These are phyloP conservation scores for Albizia julibrissin DNA, from an alignment of 306 rosid species.

Conservation along the genomic window DNA sequence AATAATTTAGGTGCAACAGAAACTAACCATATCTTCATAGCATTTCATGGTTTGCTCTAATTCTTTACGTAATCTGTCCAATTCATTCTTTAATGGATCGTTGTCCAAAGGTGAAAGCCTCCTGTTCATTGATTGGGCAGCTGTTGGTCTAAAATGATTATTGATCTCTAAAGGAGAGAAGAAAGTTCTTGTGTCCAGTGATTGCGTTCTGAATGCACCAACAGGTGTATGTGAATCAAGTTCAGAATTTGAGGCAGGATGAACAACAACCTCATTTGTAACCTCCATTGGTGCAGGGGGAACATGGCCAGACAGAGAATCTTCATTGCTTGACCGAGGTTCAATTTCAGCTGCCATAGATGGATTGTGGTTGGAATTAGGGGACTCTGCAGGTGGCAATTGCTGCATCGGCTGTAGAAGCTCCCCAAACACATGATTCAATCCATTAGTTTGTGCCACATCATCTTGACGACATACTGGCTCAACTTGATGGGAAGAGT, in stretches of 20 bases:
- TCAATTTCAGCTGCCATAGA: conserved; percentile 28
- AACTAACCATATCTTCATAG: conserved; percentile 58
- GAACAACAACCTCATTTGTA: conserved; percentile 29
- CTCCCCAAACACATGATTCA: conserved; percentile 34
- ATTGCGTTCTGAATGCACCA: conserved; percentile 33
- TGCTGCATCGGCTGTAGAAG: conserved; percentile 40
- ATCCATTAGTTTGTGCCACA: neutral
- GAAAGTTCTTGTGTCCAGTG: conserved; percentile 41
- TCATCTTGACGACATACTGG: conserved; percentile 31
- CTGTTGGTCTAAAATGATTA: conserved; percentile 48
- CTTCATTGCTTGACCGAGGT: conserved; percentile 26
- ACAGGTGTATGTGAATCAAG: conserved; percentile 17
- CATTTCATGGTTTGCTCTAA: conserved; percentile 35
- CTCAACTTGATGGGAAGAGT: conserved; percentile 25
- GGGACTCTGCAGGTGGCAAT: conserved; percentile 33
- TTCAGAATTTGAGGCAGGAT: conserved; percentile 29
- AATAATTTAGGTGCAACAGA: conserved; percentile 21
- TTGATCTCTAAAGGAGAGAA: conserved; percentile 40
- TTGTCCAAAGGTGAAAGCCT: conserved; percentile 11
- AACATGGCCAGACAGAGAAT: conserved; percentile 20
- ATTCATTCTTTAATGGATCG: conserved; percentile 70
- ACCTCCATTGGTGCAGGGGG: conserved; percentile 34
- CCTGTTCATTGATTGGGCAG: conserved; percentile 38
- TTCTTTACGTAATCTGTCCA: conserved; percentile 55
- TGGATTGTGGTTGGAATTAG: conserved; percentile 32